Evolutionary conservation across 2,329 filamentous ascomycete species (phyloP).

Genomic region (Colletotrichum gloeosporioides): DNA sequence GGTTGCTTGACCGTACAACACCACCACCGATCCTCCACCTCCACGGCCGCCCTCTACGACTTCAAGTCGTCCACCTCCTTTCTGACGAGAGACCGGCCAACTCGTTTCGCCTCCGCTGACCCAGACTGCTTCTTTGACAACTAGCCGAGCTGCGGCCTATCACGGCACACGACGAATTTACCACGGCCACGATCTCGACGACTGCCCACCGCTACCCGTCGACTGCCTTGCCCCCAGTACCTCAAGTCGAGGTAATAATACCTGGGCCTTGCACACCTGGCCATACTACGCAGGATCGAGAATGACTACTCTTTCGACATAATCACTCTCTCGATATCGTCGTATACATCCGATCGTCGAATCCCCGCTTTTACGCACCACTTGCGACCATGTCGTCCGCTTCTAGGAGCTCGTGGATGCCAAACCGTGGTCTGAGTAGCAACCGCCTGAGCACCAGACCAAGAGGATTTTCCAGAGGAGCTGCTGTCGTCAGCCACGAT

Average conservation of each 20-base stretch:
- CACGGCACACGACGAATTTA: neutral
- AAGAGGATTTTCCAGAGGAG: conserved; percentile 50
- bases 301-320: conserved; percentile 16
- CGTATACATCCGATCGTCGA: conserved; percentile 8
- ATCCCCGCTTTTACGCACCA: neutral
- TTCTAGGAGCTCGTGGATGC: conserved; percentile 52
- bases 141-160: neutral
- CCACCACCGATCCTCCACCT: neutral
- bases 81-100: neutral
- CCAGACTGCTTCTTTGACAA: neutral
- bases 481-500: conserved; percentile 62
- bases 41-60: neutral
- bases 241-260: neutral
- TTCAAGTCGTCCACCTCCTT: neutral
- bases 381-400: conserved; percentile 52
- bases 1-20: conserved; percentile 20
- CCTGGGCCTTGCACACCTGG: neutral
- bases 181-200: neutral
- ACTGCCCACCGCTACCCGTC: neutral
- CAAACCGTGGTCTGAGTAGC: conserved; percentile 50
- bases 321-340: conserved; percentile 1
- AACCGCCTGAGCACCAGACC: conserved; percentile 45
- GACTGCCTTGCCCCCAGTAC: neutral
- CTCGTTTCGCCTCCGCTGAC: neutral
- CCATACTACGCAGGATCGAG: conserved; percentile 17